These are phyloP conservation scores for Moniliella sp. DNA, from an alignment of 1,284 basidiomycete species.

Conservation along the genomic window DNA sequence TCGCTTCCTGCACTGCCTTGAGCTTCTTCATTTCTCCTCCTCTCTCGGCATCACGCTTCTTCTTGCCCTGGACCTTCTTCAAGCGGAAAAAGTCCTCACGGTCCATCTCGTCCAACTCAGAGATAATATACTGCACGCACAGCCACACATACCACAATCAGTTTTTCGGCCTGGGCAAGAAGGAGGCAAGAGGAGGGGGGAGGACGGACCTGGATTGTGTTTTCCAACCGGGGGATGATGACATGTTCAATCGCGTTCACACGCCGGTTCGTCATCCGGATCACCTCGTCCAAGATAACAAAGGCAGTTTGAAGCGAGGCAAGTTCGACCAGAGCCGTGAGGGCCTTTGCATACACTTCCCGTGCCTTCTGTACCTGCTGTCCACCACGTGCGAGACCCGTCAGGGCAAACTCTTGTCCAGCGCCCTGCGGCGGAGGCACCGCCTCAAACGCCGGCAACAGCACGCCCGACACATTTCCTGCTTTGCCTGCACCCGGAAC, in stretches of 20 bases:
- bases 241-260: conserved; percentile 98
- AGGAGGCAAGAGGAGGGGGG: not conserved
- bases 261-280: conserved; percentile 85
- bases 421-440: conserved; percentile 1
- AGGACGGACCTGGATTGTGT: conserved; percentile 53
- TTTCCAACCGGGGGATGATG: conserved; percentile 80
- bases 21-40: conserved; percentile 1
- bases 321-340: conserved; percentile 86
- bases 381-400: conserved; percentile 87
- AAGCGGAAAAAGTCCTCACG: conserved; percentile 32
- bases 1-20: not conserved
- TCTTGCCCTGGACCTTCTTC: conserved; percentile 26
- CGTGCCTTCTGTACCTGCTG: conserved; percentile 82
- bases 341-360: conserved; percentile 87
- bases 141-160: not conserved
- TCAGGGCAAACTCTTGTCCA: conserved; percentile 62
- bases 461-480: conserved; percentile 96
- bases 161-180: no score
- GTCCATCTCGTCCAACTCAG: conserved; percentile 31
- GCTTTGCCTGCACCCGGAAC: conserved; percentile 78
- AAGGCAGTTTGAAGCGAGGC: conserved; percentile 87
- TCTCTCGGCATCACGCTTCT: conserved; percentile 8
- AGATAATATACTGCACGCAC: conserved; percentile 17
- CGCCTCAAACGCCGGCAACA: conserved; percentile 67
- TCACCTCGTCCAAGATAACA: conserved; percentile 94